phyloP scores from a whole-genome alignment of 2,329 filamentous ascomycete genomes.

The Cladosporium sp. region DNA sequence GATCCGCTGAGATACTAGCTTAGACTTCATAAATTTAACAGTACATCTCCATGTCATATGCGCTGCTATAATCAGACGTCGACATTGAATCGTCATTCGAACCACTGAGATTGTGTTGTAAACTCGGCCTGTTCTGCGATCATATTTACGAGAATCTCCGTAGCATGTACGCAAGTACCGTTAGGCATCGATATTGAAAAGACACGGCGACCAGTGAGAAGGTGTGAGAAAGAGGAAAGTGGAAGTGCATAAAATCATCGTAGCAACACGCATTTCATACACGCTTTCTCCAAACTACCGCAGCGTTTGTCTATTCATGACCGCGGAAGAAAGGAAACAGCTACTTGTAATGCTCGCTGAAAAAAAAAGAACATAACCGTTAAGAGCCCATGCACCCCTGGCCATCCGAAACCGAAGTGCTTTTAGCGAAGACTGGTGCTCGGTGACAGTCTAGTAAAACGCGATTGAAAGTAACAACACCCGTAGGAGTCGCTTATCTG shows the following conservation, averaged over 20 bases:
- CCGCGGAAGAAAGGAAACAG: conserved; percentile 8
- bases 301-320: conserved; percentile 14
- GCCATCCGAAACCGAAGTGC: conserved; percentile 20
- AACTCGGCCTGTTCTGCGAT: not conserved
- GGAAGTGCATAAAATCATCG: not conserved
- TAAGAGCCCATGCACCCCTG: conserved; percentile 22
- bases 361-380: conserved; percentile 25
- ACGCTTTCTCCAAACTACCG: conserved; percentile 13
- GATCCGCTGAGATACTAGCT: not conserved
- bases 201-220: not conserved
- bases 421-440: conserved; percentile 20
- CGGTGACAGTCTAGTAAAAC: conserved; percentile 19
- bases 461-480: conserved; percentile 18
- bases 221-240: not conserved
- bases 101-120: not conserved
- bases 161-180: not conserved
- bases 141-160: not conserved
- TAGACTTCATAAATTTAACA: not conserved
- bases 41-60: not conserved
- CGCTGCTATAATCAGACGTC: not conserved
- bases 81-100: not conserved
- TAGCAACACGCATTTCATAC: conserved; percentile 20
- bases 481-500: conserved; percentile 29
- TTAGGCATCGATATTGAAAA: not conserved
- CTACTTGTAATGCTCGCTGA: conserved; percentile 19